These are phyloP conservation scores for Cordyceps tenuipes DNA, from an alignment of 2,329 filamentous ascomycete genomes.

Conservation along the genomic window DNA sequence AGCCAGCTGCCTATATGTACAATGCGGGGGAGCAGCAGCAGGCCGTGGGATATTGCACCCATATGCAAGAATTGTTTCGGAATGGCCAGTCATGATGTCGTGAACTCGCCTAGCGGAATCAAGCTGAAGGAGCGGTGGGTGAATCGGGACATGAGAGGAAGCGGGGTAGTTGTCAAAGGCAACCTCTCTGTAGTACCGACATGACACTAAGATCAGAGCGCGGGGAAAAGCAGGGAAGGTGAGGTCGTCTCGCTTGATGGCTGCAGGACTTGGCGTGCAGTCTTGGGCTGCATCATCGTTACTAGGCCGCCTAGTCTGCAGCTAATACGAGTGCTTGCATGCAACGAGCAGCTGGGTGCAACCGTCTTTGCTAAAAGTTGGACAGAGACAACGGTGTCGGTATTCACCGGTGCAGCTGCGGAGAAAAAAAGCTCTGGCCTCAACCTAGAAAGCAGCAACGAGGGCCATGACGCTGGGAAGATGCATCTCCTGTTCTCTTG, in stretches of 20 bases:
- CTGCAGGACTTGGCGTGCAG: not conserved
- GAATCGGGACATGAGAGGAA: not conserved
- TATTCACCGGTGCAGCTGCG: too few relatives aligned
- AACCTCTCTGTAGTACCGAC: not conserved
- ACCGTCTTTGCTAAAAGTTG: not conserved
- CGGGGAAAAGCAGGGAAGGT: not conserved
- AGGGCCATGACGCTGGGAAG: too few relatives aligned
- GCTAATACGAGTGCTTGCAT: not conserved
- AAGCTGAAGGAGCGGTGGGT: not conserved
- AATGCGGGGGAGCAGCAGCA: not conserved
- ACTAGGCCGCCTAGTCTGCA: not conserved
- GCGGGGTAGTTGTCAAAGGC: not conserved
- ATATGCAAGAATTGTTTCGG: not conserved
- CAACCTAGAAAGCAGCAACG: too few relatives aligned
- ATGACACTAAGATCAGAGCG: not conserved
- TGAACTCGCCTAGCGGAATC: not conserved
- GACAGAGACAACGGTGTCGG: not conserved
- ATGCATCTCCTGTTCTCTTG: too few relatives aligned
- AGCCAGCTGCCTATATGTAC: not conserved
- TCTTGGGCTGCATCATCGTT: not conserved
- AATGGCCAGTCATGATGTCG: constrained; percentile 8
- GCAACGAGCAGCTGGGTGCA: not conserved
- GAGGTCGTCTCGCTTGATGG: not conserved
- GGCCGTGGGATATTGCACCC: not conserved
- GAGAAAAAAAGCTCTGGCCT: too few relatives aligned